Evolutionary conservation across 768 basidiomycete genomes (phyloP), one percentile per base, ranked within the genome.

Genomic region (Rubroboletus satanas): DNA sequence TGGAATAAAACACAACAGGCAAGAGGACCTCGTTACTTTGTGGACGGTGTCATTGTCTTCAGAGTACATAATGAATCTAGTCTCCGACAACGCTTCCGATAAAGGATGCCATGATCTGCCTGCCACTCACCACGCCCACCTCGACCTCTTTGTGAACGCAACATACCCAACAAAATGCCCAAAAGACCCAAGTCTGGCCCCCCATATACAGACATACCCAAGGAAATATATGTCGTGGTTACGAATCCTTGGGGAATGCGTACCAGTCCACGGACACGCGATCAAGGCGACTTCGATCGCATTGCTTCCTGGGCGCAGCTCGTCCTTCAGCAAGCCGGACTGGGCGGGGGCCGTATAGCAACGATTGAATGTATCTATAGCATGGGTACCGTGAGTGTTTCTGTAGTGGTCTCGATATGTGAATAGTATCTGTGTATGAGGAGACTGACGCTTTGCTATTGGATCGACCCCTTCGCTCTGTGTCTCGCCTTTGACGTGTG

Each of bases 321-420:
- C 15, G 50, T 64, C 14, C 68, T 70, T 18, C 57, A 56, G 29
- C 53, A 67, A 43, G 49, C 65, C 0, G 65, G 65, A 12, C 47
- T 56, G 0, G 45, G 48, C 28, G 58, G 56, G 1, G 61, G 56
- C 5, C 32, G 49, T 32, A 9, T 55, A 17, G 57, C 68, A 1
- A 36, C 23, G 4, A 51, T 66, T 1, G 66, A 71, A 33, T 68
- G 57, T 14, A 52, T 70, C 6, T 70, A 66, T 44, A 31, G 49
- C 2, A 66, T 70, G 64, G 62, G 64, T n/a, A 71, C 68, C 0
- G 70, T 70, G 26, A 68, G 70, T 70, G n/a, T 31, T 6, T 2
- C 23, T 14, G 8, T 36, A 15, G 35, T 31, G 12, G 1, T n/a
- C 15, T 54, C 31, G 3, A 14, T 6, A 7, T 6, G 29, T 21